Conservation (phyloP, 306 rosid species). For the Trifolium subterraneum region DNA sequence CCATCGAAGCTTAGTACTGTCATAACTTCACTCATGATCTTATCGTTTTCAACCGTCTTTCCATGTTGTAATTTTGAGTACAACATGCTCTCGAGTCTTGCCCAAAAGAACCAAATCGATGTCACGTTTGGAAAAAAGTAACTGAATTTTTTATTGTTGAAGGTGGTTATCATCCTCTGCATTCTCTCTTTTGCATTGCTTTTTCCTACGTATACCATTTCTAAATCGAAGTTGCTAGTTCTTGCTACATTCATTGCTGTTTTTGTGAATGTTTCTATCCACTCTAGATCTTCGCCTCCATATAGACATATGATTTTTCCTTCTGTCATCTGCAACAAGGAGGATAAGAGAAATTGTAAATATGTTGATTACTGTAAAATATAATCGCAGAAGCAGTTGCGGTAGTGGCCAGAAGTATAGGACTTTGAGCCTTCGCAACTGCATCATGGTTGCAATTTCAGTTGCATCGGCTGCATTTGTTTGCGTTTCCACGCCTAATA, state of each 20-base stretch:
- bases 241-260: constrained; percentile 53
- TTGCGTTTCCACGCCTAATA: too few relatives aligned
- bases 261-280: constrained; percentile 72
- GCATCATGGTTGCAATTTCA: background rate
- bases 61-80: constrained; percentile 66
- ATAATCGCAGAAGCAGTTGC: background rate
- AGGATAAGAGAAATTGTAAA: background rate
- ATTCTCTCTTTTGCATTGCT: constrained; percentile 68
- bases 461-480: too few relatives aligned
- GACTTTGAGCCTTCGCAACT: background rate
- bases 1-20: constrained; percentile 80
- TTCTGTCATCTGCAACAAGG: constrained; percentile 52
- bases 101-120: constrained; percentile 86
- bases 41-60: constrained; percentile 59
- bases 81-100: constrained; percentile 82
- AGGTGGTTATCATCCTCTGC: constrained; percentile 48
- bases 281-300: constrained; percentile 78
- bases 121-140: constrained; percentile 56
- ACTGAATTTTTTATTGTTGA: constrained; percentile 52
- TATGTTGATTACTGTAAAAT: background rate
- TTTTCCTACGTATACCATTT: constrained; percentile 75
- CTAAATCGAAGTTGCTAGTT: constrained; percentile 48
- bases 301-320: constrained; percentile 66
- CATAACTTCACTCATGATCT: constrained; percentile 71
- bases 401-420: too few relatives aligned